Percentiles rank a stretch among this genome's conserved stretches.
phyloP scores from a whole-genome alignment of 345 rosid genomes.

The Chamaenerion angustifolium region DNA sequence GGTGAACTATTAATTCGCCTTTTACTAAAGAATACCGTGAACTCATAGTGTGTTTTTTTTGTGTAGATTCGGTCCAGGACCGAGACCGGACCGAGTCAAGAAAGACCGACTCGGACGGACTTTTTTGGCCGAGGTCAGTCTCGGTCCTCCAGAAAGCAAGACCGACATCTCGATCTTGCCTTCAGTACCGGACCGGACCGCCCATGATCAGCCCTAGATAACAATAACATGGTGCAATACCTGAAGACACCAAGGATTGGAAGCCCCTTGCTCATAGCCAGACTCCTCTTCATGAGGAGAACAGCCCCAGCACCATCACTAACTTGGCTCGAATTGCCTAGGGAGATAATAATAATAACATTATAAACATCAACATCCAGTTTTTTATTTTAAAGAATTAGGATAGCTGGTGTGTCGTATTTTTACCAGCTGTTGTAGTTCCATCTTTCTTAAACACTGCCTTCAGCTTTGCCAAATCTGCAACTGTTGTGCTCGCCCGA shows the following conservation, averaged over 20 bases:
- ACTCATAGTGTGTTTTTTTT: too few relatives aligned
- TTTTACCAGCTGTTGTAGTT: slow-evolving; percentile 79
- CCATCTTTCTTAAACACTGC: slow-evolving; percentile 87
- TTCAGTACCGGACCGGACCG: too few relatives aligned
- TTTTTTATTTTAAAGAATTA: neutral
- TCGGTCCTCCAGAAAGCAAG: too few relatives aligned
- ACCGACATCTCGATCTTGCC: too few relatives aligned
- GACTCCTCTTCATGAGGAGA: slow-evolving; percentile 79
- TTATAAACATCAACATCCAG: neutral
- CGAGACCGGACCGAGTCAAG: too few relatives aligned
- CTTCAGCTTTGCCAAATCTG: slow-evolving; percentile 55
- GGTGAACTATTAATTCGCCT: too few relatives aligned
- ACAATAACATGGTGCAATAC: slow-evolving; percentile 14
- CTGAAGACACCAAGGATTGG: slow-evolving; percentile 90
- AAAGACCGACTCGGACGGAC: too few relatives aligned
- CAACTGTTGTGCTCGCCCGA: slow-evolving; percentile 52
- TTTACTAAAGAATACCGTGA: too few relatives aligned
- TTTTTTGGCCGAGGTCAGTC: too few relatives aligned
- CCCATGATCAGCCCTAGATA: too few relatives aligned
- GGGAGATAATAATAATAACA: neutral
- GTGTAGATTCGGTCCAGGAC: too few relatives aligned
- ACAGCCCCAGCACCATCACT: slow-evolving; percentile 97
- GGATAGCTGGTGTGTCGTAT: neutral
- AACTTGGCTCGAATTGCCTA: slow-evolving; percentile 92
- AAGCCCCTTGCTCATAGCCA: slow-evolving; percentile 62